Evolutionary conservation across 176 grass and related monocot genomes (phyloP).

Genomic region (Oryza australiensis): DNA sequence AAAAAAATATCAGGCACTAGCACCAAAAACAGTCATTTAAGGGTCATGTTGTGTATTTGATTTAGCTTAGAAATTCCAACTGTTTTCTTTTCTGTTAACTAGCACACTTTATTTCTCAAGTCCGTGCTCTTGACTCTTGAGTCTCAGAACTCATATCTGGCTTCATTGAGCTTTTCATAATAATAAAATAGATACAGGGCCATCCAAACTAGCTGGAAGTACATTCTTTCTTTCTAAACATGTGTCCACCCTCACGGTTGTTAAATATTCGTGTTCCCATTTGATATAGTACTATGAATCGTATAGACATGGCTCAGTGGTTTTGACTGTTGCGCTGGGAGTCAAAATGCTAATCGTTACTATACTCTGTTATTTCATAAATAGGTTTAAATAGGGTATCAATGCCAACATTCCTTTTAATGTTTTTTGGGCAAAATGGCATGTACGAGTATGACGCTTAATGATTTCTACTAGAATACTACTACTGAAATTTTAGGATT

Average conservation of each 20-base stretch:
- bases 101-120: neutral
- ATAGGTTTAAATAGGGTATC: neutral
- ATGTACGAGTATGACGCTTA: neutral
- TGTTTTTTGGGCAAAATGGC: neutral
- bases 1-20: neutral
- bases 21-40: neutral
- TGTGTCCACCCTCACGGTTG: neutral
- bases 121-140: neutral
- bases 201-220: neutral
- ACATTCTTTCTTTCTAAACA: neutral
- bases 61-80: neutral
- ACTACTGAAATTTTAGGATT: neutral
- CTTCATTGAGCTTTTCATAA: neutral
- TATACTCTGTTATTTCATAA: conserved; percentile 6
- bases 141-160: neutral
- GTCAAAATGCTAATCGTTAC: neutral
- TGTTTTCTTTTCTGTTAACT: neutral
- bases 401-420: neutral
- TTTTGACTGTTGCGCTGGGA: neutral
- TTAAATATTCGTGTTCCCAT: neutral
- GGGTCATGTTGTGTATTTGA: conserved; percentile 3
- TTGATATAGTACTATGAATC: neutral
- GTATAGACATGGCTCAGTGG: neutral
- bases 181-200: neutral
- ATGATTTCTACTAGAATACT: neutral